Evolutionary conservation across 768 basidiomycete genomes (phyloP).

Genomic region (Hygrophorus russula): DNA sequence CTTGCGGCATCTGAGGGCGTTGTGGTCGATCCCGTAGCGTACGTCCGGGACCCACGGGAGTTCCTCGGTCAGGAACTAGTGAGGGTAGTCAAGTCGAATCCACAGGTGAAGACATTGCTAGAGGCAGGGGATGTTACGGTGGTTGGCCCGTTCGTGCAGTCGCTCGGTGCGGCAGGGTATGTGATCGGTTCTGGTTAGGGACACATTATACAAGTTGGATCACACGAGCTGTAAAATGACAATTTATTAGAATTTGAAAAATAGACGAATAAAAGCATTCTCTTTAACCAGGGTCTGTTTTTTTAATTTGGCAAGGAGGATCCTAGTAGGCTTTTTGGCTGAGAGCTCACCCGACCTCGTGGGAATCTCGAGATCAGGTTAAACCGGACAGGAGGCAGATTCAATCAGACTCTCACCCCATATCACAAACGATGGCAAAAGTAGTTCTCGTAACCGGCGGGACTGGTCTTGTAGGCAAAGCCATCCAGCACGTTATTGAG

Average conservation of each 20-base stretch:
- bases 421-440: conserved; percentile 19
- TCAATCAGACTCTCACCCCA: too few species aligned
- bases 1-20: conserved; percentile 69
- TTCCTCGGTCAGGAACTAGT: conserved; percentile 39
- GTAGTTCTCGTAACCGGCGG: conserved; percentile 80
- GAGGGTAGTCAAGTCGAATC: conserved; percentile 22
- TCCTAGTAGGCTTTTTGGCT: too few species aligned
- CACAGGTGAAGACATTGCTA: conserved; percentile 25
- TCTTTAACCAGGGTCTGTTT: too few species aligned
- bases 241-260: too few species aligned
- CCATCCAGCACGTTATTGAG: conserved; percentile 68
- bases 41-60: conserved; percentile 43
- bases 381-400: too few species aligned
- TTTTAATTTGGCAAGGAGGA: too few species aligned
- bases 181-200: neutral
- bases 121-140: conserved; percentile 18
- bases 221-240: too few species aligned
- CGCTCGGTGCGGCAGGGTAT: conserved; percentile 16
- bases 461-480: conserved; percentile 79
- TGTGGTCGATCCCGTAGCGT: conserved; percentile 49
- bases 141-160: conserved; percentile 18
- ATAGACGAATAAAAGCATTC: too few species aligned
- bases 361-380: too few species aligned
- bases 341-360: too few species aligned
- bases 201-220: too few species aligned